A percentile compares a stretch with the other conserved stretches of the same genome.
phyloP scores from a whole-genome alignment of 495 filamentous ascomycete genomes.

The Articulospora tetracladia region DNA sequence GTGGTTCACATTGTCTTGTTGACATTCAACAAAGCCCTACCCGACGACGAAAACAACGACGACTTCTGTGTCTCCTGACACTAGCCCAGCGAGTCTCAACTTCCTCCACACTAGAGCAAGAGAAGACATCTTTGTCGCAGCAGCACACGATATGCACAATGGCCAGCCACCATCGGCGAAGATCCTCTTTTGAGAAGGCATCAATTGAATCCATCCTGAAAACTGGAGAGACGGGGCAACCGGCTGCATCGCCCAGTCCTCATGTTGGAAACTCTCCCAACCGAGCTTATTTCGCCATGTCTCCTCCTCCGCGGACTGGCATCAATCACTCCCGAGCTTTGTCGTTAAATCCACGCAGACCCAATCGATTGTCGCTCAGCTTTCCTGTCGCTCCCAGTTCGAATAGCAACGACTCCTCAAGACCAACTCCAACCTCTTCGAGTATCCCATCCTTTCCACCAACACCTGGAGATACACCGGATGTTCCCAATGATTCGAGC shows the following conservation, averaged over 20 bases:
- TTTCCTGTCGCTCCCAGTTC: conserved; percentile 58
- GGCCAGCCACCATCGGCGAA: conserved; percentile 21
- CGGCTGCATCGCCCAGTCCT: conserved; percentile 19
- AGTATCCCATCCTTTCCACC: conserved; percentile 38
- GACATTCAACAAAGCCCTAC: conserved; percentile 16
- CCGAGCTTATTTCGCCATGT: conserved; percentile 23
- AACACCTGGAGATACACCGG: conserved; percentile 38
- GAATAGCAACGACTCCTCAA: conserved; percentile 22
- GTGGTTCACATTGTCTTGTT: conserved; percentile 18
- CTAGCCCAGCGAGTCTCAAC: conserved; percentile 10
- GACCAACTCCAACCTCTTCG: conserved; percentile 33
- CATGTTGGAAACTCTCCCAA: conserved; percentile 20
- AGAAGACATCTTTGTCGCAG: conserved; percentile 7
- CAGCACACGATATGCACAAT: conserved; percentile 22
- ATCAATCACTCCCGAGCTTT: conserved; percentile 48
- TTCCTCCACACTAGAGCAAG: conserved; percentile 13
- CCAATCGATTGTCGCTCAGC: conserved; percentile 76
- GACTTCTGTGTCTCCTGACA: conserved; percentile 14
- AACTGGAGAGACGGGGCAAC: conserved; percentile 18
- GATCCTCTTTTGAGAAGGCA: conserved; percentile 23
- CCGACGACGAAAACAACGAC: conserved; percentile 5
- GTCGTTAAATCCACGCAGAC: conserved; percentile 54
- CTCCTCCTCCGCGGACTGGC: conserved; percentile 23
- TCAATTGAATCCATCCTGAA: conserved; percentile 32
- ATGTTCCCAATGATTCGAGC: conserved; percentile 58